A percentile compares a stretch with the other conserved stretches of the same genome.
phyloP scores from a whole-genome alignment of 129 eudicot species.

The Heracleum sosnowskyi region DNA sequence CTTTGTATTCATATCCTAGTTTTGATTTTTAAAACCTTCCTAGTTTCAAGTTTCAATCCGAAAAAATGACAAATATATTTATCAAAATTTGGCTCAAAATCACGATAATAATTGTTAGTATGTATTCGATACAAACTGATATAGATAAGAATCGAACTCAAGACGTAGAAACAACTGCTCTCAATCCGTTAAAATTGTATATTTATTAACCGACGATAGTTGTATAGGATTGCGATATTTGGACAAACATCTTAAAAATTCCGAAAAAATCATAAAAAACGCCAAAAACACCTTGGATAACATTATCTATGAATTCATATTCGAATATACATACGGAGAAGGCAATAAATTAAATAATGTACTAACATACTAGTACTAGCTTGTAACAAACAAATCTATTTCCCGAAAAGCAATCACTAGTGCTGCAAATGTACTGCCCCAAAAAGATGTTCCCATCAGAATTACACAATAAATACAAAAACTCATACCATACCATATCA shows the following conservation, averaged over 20 bases:
- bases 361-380: not conserved
- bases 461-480: constrained; percentile 13
- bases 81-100: no score
- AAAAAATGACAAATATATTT: no score
- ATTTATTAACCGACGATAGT: no score
- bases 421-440: constrained; percentile 17
- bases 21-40: not conserved
- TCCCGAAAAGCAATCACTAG: not conserved
- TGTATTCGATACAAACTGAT: no score
- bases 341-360: constrained; percentile 3
- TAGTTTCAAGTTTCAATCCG: not conserved
- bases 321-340: not conserved
- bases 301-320: not conserved
- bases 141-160: no score
- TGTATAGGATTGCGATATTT: no score
- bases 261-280: not conserved
- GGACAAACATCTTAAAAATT: not conserved
- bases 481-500: not conserved
- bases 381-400: constrained; percentile 13
- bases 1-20: not conserved
- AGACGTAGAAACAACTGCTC: no score
- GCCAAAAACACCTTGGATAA: not conserved
- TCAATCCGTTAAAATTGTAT: no score
- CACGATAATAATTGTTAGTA: no score
- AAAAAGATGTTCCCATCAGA: constrained; percentile 24